A percentile compares a stretch with the other conserved stretches of the same genome.
Conservation (phyloP, 352 stramenopile genomes). For the Pythium brachiatum region DNA sequence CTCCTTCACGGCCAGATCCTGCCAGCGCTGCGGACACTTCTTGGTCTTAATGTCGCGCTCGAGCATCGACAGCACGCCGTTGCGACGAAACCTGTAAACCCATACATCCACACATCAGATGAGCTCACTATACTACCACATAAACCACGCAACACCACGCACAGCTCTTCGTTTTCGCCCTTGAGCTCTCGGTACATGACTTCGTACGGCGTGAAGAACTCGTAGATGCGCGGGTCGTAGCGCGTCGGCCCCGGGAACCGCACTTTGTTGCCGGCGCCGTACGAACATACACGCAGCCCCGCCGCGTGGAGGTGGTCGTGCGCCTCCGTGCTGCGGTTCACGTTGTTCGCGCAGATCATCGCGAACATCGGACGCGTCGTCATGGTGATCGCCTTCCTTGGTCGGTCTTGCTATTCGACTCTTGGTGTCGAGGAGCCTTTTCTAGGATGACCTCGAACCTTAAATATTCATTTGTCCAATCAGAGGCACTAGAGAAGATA, state of each 20-base stretch:
- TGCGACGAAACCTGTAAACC: slow-evolving; percentile 61
- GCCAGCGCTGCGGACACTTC: slow-evolving; percentile 78
- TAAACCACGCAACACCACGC: slow-evolving; percentile 5
- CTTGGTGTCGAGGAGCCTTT: not conserved
- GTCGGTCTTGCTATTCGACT: not conserved
- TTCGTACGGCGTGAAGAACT: slow-evolving; percentile 88
- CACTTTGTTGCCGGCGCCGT: slow-evolving; percentile 85
- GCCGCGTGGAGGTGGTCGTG: slow-evolving; percentile 81
- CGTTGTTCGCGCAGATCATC: slow-evolving; percentile 90
- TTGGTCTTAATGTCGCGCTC: slow-evolving; percentile 88
- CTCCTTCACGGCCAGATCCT: slow-evolving; percentile 74
- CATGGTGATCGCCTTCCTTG: not conserved
- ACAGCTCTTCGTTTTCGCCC: slow-evolving; percentile 70
- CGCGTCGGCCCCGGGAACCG: slow-evolving; percentile 75
- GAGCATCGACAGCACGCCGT: slow-evolving; percentile 84
- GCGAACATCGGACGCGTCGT: slow-evolving; percentile 64
- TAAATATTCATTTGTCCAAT: slow-evolving; percentile 6
- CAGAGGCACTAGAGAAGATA: not conserved
- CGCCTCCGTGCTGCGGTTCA: slow-evolving; percentile 88
- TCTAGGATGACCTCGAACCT: not conserved
- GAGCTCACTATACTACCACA: not conserved
- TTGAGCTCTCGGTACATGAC: slow-evolving; percentile 86
- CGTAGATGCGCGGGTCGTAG: slow-evolving; percentile 78
- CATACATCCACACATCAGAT: not conserved
- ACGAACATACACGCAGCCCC: slow-evolving; percentile 78